These are phyloP conservation scores for Fusarium sp. DNA, from an alignment of 2,329 filamentous ascomycete species.

Conservation along the genomic window DNA sequence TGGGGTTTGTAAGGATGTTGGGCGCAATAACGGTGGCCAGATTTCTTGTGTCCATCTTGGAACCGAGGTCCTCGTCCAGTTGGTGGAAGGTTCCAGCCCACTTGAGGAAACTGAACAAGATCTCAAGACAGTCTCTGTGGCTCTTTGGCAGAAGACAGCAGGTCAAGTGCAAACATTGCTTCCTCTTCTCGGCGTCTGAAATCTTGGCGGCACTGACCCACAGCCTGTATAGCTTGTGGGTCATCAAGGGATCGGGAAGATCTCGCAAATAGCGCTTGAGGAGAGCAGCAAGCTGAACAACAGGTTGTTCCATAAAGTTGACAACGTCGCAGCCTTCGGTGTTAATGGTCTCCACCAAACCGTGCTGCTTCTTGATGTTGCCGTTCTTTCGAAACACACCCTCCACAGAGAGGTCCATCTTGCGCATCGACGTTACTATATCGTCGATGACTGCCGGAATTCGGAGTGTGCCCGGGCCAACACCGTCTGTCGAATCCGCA, in stretches of 20 bases:
- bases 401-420: conserved; percentile 99
- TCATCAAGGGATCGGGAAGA: conserved; percentile 93
- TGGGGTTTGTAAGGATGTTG: conserved; percentile 84
- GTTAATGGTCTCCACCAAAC: conserved; percentile 88
- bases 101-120: conserved; percentile 94
- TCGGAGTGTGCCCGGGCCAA: conserved; percentile 89
- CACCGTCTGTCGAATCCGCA: conserved; percentile 96
- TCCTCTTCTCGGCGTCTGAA: conserved; percentile 81
- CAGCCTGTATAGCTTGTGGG: conserved; percentile 91
- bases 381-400: conserved; percentile 99
- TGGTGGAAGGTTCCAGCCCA: conserved; percentile 98
- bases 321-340: conserved; percentile 85
- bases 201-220: conserved; percentile 94
- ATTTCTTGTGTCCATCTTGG: conserved; percentile 99
- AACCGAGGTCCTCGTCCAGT: conserved; percentile 95
- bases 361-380: conserved; percentile 93
- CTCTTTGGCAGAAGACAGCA: conserved; percentile 94
- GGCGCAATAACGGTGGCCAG: conserved; percentile 97
- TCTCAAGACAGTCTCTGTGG: conserved; percentile 93
- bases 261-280: conserved; percentile 96
- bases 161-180: conserved; percentile 87
- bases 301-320: conserved; percentile 87
- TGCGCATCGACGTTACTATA: conserved; percentile 92
- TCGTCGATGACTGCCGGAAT: conserved; percentile 97
- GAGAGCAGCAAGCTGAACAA: conserved; percentile 92